Base-by-base conservation (phyloP, 208 protist species). In the Leishmania tropica region DNA sequence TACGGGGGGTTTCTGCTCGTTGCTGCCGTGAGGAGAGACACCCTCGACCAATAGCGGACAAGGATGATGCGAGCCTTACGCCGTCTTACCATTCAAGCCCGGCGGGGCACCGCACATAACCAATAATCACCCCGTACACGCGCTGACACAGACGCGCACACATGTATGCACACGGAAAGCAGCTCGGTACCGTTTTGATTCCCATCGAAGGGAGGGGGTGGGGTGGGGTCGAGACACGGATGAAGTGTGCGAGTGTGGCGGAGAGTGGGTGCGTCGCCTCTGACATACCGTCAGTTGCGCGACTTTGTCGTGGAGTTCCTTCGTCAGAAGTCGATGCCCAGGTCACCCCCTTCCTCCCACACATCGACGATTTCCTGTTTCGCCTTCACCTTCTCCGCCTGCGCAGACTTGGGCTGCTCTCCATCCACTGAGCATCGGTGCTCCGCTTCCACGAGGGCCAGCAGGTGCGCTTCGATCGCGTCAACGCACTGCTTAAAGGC, bases 401-500 rank as follows among this genome's bases (percentile, higher is more conserved):
- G 77, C 21, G 78, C 84, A 5, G 74, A 76, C 77, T 91, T 89
- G 64, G 88, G 86, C 80, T 92, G 85, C 79, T 83, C 86, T 2
- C 83, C 89, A 13, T 85, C 83, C 68, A 85, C 84, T 31, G 70
- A 79, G 40, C 76, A 92, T 1, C 42, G 51, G 13, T 78, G 28
- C 81, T 93, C 92, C 17, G 78, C 88, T 58, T 62, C 83, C 19
- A 75, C 51, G 11, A 95, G 79, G 42, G 40, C 19, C 8, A 19
- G 81, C 58, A 95, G 73, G 75, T 95, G 89, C 21, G 78, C 80
- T 40, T 81, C 82, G 8, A 93, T 79, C 17, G 83, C 83, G 24
- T 82, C 83, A 28, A 92, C 37, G 56, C 81, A 73, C 62, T 73
- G 76, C 48, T 73, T 71, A 65, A 87, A 87, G 48, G 76, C 76